phyloP scores from a whole-genome alignment of 176 grass and related monocot genomes.

The Rhipidocladum racemiflorum region DNA sequence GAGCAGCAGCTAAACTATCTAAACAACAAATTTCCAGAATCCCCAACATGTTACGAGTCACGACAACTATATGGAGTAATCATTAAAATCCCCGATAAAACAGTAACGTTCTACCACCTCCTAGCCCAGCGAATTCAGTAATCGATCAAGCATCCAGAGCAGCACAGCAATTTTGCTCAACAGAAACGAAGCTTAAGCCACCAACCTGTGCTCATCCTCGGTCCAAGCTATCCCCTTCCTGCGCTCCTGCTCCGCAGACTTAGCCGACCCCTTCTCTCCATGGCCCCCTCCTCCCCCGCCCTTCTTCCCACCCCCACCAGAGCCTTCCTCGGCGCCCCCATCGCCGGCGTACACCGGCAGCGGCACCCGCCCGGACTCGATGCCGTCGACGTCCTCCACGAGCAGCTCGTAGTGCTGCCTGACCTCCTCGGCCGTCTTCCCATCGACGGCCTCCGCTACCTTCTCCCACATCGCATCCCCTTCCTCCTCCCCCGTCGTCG shows the following conservation, averaged over 20 bases:
- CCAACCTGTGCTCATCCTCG: conserved; percentile 93
- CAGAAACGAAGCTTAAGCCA: not conserved
- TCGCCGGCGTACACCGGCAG: conserved; percentile 56
- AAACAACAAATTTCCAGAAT: not conserved
- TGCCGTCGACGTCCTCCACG: conserved; percentile 68
- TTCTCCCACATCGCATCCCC: conserved; percentile 52
- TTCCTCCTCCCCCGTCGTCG: conserved; percentile 38
- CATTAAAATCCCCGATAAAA: not conserved
- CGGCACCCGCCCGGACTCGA: conserved; percentile 74
- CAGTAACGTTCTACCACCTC: not conserved
- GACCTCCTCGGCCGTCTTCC: conserved; percentile 67
- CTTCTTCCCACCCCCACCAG: conserved; percentile 45
- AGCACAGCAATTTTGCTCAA: conserved; percentile 1
- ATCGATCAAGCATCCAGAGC: not conserved
- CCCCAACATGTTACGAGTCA: not conserved
- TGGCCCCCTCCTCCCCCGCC: conserved; percentile 35
- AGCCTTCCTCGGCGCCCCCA: conserved; percentile 34
- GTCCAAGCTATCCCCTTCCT: conserved; percentile 96
- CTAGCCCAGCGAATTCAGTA: conserved; percentile 24
- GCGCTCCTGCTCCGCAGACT: conserved; percentile 78
- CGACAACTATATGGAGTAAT: not conserved
- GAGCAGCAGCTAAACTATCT: not conserved
- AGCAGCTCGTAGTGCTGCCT: conserved; percentile 77
- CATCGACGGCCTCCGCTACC: conserved; percentile 55
- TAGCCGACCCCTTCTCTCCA: conserved; percentile 53